Evolutionary conservation across 768 basidiomycete species (phyloP), one percentile per base, ranked within the genome.

Genomic region (Tricholoma sp.): DNA sequence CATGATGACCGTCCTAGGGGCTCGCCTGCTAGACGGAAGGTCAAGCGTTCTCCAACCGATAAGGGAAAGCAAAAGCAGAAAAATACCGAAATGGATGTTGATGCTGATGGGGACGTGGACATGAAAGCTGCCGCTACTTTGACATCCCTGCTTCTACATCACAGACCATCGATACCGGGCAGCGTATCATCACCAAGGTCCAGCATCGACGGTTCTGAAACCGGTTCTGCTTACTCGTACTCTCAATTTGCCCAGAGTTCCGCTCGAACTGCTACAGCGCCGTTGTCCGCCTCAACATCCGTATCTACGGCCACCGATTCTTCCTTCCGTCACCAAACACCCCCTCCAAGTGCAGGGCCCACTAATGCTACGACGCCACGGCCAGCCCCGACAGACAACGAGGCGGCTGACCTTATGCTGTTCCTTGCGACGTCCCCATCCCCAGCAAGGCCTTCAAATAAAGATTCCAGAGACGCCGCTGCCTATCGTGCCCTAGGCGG

Each of bases 361-460:
- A 53, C 50, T 32, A 71, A 72, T 61, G 65, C 61, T 45, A 73
- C 67, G 39, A 82, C 74, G 42, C 81, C 75, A 66, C 80, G 65
- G 56, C 78, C 77, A 58, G 82, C 73, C 6, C 80, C 82, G n/a
- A 83, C 84, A 32, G 89, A 90, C 67, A 86, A 83, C 58, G 91
- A 93, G 64, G 91, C 91, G 0, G 90, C 91, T n/a, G 89, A 90
- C 65, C 71, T 92, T 44, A 88, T 94, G 83, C 74, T 93, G 18
- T 89, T 82, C 71, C 80, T 94, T 51, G 91, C 91, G 41, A 91
- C 90, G 6, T 91, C 89, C 1, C 91, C 91, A 0, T 91, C 89
- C 0, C 91, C 91, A 8, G 88, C 78, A 17, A 83, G 89, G 39
- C 79, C 80, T 18, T 70, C 76, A 13, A 78, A 76, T 42, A 81